phyloP scores from a whole-genome alignment of 176 grass and related monocot genomes.

The Eleusine coracana region DNA sequence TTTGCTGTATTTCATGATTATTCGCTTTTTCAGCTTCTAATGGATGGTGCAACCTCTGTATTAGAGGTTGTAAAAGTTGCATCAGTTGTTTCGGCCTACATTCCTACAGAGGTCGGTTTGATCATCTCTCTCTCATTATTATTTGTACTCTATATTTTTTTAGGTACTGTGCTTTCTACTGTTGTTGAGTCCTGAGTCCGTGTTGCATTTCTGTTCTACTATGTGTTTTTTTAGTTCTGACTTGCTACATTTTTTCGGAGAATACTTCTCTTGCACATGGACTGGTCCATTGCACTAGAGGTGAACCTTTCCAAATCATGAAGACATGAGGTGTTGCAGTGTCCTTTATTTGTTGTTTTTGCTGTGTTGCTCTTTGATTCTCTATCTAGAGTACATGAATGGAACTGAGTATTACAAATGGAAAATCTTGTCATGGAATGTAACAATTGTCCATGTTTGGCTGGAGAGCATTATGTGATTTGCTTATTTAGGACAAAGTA shows the following conservation, averaged over 20 bases:
- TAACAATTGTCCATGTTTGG: background rate
- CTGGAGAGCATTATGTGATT: constrained; percentile 13
- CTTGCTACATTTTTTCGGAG: constrained; percentile 3
- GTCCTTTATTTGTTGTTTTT: constrained; percentile 1
- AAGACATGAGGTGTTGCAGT: background rate
- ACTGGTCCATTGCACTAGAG: constrained; percentile 5
- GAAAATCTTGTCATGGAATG: background rate
- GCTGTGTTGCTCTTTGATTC: constrained; percentile 10
- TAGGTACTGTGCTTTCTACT: background rate
- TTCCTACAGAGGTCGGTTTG: constrained; percentile 80
- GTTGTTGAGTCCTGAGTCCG: constrained; percentile 13
- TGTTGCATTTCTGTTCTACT: constrained; percentile 14
- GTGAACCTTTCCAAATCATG: constrained; percentile 18
- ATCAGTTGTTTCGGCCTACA: constrained; percentile 62
- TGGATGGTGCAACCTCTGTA: constrained; percentile 67
- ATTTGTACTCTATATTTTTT: background rate
- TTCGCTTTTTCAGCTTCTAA: constrained; percentile 81
- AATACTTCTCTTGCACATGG: constrained; percentile 25
- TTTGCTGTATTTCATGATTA: constrained; percentile 37
- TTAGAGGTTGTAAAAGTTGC: constrained; percentile 80
- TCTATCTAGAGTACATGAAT: constrained; percentile 20
- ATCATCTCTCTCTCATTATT: constrained; percentile 7
- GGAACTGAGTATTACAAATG: background rate
- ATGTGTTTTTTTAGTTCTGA: constrained; percentile 22
- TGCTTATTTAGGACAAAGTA: background rate